A percentile compares a stretch with the other conserved stretches of the same genome.
These are phyloP conservation scores for rapeseed (Brassica napus) DNA, from an alignment of 345 rosid genomes.

Conservation along the genomic window DNA sequence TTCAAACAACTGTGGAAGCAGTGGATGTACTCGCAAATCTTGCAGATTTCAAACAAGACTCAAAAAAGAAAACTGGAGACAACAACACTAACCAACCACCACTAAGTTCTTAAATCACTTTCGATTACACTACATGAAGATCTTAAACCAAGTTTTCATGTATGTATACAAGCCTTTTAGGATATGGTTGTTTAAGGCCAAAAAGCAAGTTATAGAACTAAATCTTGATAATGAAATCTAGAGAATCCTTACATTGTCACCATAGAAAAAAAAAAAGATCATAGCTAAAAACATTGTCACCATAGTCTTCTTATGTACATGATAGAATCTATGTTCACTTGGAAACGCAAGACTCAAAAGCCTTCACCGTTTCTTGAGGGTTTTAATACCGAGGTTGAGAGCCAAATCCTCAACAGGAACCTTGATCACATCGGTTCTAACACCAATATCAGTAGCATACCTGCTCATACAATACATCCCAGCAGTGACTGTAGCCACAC, in stretches of 20 bases:
- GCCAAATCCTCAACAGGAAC: slow-evolving; percentile 72
- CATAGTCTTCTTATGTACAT: slow-evolving; percentile 26
- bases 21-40: slow-evolving; percentile 52
- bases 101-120: slow-evolving; percentile 22
- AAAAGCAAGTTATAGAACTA: slow-evolving; percentile 14
- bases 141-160: slow-evolving; percentile 27
- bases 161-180: slow-evolving; percentile 11
- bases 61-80: slow-evolving; percentile 28
- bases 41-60: slow-evolving; percentile 57
- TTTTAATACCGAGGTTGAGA: slow-evolving; percentile 20
- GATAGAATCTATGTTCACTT: slow-evolving; percentile 12
- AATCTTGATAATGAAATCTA: slow-evolving; percentile 22
- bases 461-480: slow-evolving; percentile 96
- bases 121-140: slow-evolving; percentile 9
- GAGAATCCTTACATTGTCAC: slow-evolving; percentile 9
- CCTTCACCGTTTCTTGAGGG: slow-evolving; percentile 14
- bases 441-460: slow-evolving; percentile 92
- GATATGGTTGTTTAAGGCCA: slow-evolving; percentile 21
- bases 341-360: slow-evolving; percentile 6
- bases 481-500: slow-evolving; percentile 87
- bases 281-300: slow-evolving; percentile 21
- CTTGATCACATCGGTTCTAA: slow-evolving; percentile 81
- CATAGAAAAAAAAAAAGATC: slow-evolving; percentile 23
- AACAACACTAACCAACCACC: slow-evolving; percentile 33
- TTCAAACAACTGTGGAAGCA: slow-evolving; percentile 49